Percentiles rank a stretch among this genome's conserved stretches.
These are phyloP conservation scores for Dipteronia sinensis DNA, from an alignment of 345 rosid genomes.

Conservation along the genomic window DNA sequence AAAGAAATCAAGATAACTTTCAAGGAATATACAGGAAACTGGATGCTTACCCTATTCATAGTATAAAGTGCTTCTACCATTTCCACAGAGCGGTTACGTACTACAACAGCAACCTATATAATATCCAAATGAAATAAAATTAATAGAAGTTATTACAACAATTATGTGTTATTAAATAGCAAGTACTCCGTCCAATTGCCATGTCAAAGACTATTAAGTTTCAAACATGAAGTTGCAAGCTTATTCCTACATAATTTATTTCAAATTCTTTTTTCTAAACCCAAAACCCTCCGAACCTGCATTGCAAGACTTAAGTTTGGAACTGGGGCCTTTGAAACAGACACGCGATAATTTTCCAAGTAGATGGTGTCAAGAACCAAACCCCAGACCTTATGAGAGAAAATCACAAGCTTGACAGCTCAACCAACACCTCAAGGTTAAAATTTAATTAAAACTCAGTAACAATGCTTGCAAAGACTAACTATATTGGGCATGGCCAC, in stretches of 20 bases:
- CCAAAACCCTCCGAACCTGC: background rate
- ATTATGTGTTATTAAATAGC: conserved; percentile 13
- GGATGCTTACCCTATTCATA: conserved; percentile 64
- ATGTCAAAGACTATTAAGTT: background rate
- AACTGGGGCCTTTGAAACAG: background rate
- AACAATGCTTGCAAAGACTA: background rate
- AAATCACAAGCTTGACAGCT: background rate
- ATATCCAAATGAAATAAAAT: conserved; percentile 29
- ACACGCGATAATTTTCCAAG: background rate
- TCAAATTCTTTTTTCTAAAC: background rate
- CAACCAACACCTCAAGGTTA: background rate
- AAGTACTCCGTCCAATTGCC: background rate
- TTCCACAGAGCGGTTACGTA: conserved; percentile 64
- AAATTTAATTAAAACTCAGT: conserved; percentile 1
- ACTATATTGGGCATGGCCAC: conserved; percentile 6
- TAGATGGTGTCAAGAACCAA: background rate
- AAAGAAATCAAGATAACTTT: background rate
- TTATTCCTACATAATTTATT: background rate
- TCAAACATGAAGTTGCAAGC: background rate
- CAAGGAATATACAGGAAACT: conserved; percentile 4
- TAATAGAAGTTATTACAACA: background rate
- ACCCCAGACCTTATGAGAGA: background rate
- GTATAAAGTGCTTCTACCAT: conserved; percentile 79
- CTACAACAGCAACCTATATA: conserved; percentile 59
- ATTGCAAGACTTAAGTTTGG: background rate